Percentiles rank a stretch among this genome's conserved stretches.
These are phyloP conservation scores for Cytospora piceae DNA, from an alignment of 2,329 filamentous ascomycete species.

Conservation along the genomic window DNA sequence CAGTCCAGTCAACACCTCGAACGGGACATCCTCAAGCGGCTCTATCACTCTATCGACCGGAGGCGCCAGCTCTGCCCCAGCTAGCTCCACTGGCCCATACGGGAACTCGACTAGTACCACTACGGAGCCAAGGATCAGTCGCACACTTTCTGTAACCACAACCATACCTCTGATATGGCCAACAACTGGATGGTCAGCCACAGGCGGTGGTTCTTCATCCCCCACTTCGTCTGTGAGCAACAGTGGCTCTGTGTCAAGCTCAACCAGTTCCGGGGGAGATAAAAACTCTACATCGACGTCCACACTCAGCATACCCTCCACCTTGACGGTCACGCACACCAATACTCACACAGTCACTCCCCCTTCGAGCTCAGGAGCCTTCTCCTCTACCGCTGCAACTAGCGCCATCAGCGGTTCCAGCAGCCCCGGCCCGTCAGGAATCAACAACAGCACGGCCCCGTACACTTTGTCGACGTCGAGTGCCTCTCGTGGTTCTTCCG, in stretches of 20 bases:
- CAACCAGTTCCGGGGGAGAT: slow-evolving; percentile 1
- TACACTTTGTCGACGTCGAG: slow-evolving; percentile 4
- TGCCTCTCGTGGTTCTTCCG: slow-evolving; percentile 2
- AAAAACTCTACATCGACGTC: slow-evolving; percentile 4
- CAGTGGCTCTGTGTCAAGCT: not conserved
- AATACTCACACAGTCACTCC: slow-evolving; percentile 2
- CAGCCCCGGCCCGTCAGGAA: slow-evolving; percentile 9
- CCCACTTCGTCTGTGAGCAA: slow-evolving; percentile 1
- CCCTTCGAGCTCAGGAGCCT: not conserved
- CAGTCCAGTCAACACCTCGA: not conserved
- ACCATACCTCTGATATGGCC: slow-evolving; percentile 22
- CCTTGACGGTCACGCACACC: slow-evolving; percentile 8
- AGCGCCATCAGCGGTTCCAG: not conserved
- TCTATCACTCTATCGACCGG: not conserved
- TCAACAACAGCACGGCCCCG: slow-evolving; percentile 14
- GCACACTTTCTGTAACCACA: not conserved
- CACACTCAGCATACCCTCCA: not conserved
- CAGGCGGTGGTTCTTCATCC: slow-evolving; percentile 13
- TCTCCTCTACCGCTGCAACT: slow-evolving; percentile 3
- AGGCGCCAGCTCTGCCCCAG: slow-evolving; percentile 1
- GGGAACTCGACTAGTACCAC: slow-evolving; percentile 8
- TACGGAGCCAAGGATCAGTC: not conserved
- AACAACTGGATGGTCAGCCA: slow-evolving; percentile 23
- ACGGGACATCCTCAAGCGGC: not conserved
- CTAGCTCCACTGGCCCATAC: slow-evolving; percentile 4